Conservation (phyloP, 495 filamentous ascomycete genomes). For the Podospora pseudopauciseta region DNA sequence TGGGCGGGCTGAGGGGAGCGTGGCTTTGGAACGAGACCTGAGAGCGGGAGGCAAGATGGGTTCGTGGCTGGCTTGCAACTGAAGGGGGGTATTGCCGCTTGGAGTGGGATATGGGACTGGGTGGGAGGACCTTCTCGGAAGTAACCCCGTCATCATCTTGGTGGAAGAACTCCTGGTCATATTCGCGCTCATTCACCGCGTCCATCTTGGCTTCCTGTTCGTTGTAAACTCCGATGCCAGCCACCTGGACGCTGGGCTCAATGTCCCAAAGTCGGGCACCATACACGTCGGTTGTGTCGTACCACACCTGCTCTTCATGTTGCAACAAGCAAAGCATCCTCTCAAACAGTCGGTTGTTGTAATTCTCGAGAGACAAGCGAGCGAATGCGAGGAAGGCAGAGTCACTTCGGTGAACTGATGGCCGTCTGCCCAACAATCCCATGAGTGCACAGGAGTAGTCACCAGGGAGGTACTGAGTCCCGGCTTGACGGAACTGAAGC, state of each 20-base stretch:
- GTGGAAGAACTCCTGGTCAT: neutral
- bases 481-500: slow-evolving; percentile 7
- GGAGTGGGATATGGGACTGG: neutral
- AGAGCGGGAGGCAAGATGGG: neutral
- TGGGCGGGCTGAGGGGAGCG: neutral
- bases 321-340: slow-evolving; percentile 42
- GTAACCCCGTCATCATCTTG: neutral
- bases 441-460: slow-evolving; percentile 38
- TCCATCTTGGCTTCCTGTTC: neutral
- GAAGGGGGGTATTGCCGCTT: neutral
- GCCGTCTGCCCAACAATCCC: slow-evolving; percentile 38
- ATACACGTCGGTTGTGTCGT: slow-evolving; percentile 33
- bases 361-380: slow-evolving; percentile 43
- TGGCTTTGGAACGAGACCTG: neutral
- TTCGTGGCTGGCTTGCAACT: neutral
- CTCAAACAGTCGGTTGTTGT: slow-evolving; percentile 42
- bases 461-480: slow-evolving; percentile 26
- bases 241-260: slow-evolving; percentile 25
- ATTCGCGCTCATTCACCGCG: neutral
- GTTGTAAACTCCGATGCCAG: slow-evolving; percentile 1
- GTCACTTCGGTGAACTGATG: slow-evolving; percentile 31
- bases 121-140: neutral
- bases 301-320: slow-evolving; percentile 11
- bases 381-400: slow-evolving; percentile 44
- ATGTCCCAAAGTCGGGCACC: slow-evolving; percentile 45